These are phyloP conservation scores for Phaseolus lunatus DNA, from an alignment of 306 rosid genomes.

Conservation along the genomic window DNA sequence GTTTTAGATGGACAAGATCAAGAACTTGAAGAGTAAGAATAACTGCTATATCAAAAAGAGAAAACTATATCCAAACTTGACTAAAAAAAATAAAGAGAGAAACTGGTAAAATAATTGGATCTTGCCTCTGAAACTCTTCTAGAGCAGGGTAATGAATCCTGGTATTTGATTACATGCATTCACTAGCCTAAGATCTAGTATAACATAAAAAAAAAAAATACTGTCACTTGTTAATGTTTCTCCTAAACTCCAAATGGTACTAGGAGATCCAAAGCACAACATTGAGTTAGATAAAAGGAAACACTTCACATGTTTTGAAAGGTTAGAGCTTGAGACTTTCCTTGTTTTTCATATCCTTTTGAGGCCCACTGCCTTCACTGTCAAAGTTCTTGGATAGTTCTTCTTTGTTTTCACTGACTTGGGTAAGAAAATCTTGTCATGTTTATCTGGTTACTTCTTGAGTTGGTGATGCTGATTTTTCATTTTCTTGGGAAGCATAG, in stretches of 20 bases:
- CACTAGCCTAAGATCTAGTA: conserved; percentile 20
- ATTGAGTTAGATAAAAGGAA: conserved; percentile 65
- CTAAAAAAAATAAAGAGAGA: not conserved
- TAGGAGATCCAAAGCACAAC: conserved; percentile 21
- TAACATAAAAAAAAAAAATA: too few species aligned
- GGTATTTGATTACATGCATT: conserved; percentile 2
- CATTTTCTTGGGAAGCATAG: conserved; percentile 17
- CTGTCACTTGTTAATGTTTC: not conserved
- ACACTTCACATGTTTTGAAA: conserved; percentile 64
- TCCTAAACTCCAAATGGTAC: not conserved
- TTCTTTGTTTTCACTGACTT: conserved; percentile 38
- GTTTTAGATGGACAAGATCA: not conserved
- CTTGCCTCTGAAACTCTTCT: conserved; percentile 20
- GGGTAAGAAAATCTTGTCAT: conserved; percentile 63
- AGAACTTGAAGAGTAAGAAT: not conserved
- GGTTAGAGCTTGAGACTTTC: conserved; percentile 50
- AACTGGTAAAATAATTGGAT: conserved; percentile 15
- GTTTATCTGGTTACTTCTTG: conserved; percentile 47
- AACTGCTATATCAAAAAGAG: not conserved
- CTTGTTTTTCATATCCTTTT: conserved; percentile 46
- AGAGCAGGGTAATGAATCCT: conserved; percentile 23
- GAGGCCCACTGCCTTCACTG: conserved; percentile 17
- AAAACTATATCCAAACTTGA: conserved; percentile 1
- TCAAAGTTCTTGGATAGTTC: conserved; percentile 34
- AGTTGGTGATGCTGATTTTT: conserved; percentile 41